Percentiles rank a stretch among this genome's conserved stretches.
Conservation (phyloP, 495 filamentous ascomycete genomes). For the Hypoxylon intermedium region DNA sequence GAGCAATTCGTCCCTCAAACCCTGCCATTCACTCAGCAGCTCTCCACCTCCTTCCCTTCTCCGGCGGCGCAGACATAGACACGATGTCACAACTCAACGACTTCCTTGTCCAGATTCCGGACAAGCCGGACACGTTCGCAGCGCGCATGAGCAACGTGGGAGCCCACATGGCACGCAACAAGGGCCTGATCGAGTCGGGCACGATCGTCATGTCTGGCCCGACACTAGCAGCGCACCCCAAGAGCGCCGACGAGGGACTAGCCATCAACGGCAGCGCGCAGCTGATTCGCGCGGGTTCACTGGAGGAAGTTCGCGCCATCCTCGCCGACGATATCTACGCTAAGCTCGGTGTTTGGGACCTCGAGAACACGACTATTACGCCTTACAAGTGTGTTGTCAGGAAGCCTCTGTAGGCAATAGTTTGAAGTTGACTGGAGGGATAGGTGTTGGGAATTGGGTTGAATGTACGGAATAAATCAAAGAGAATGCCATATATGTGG, state of each 20-base stretch:
- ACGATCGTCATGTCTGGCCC: conserved; percentile 33
- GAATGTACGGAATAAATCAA: too few relatives aligned
- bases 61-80: neutral
- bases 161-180: conserved; percentile 21
- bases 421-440: neutral
- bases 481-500: neutral
- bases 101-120: conserved; percentile 29
- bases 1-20: neutral
- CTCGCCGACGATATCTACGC: conserved; percentile 26
- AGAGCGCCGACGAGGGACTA: conserved; percentile 8
- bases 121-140: conserved; percentile 18
- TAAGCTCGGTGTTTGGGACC: conserved; percentile 32
- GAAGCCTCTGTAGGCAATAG: conserved; percentile 26
- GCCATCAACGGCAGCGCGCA: conserved; percentile 28
- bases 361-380: conserved; percentile 21
- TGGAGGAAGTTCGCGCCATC: conserved; percentile 18
- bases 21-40: neutral
- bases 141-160: conserved; percentile 19
- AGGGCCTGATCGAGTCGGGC: conserved; percentile 23
- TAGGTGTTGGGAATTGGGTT: neutral
- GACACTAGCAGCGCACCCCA: conserved; percentile 23
- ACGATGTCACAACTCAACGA: conserved; percentile 35
- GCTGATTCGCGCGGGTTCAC: conserved; percentile 21
- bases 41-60: neutral
- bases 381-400: conserved; percentile 26